Percentiles rank a stretch among this genome's conserved stretches.
phyloP scores from a whole-genome alignment of 805 yeast species.

The Saccharomycopsis sp. region DNA sequence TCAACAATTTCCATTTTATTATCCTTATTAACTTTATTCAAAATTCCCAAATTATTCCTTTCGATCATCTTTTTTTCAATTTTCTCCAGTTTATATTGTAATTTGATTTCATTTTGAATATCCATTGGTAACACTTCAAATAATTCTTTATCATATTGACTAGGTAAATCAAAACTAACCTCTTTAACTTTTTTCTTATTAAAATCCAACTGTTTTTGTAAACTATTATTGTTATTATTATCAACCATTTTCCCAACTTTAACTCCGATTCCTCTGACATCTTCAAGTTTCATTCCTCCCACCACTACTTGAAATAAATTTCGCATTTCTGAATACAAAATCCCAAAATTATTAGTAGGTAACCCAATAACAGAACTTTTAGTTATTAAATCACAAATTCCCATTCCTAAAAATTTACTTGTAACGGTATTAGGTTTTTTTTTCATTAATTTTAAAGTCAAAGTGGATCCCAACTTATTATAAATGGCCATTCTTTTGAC shows the following conservation, averaged over 20 bases:
- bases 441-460: conserved; percentile 56
- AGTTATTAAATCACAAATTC: conserved; percentile 56
- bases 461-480: conserved; percentile 39
- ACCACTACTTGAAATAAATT: conserved; percentile 40
- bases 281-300: conserved; percentile 33
- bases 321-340: conserved; percentile 50
- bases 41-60: background rate
- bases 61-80: conserved; percentile 1
- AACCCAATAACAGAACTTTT: conserved; percentile 51
- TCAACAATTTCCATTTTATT: background rate
- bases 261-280: conserved; percentile 71
- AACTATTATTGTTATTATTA: conserved; percentile 18
- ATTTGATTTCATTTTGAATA: conserved; percentile 49
- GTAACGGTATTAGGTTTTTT: conserved; percentile 64
- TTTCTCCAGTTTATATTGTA: conserved; percentile 30
- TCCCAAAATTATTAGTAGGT: conserved; percentile 48
- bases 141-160: conserved; percentile 52
- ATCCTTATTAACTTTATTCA: background rate
- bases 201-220: conserved; percentile 8
- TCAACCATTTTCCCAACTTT: conserved; percentile 51
- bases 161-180: conserved; percentile 20
- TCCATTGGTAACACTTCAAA: conserved; percentile 56
- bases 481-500: conserved; percentile 38
- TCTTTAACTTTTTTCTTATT: conserved; percentile 13
- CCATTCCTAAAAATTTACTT: conserved; percentile 77